These are phyloP conservation scores for Suillus spraguei DNA, from an alignment of 768 basidiomycete genomes.

Conservation along the genomic window DNA sequence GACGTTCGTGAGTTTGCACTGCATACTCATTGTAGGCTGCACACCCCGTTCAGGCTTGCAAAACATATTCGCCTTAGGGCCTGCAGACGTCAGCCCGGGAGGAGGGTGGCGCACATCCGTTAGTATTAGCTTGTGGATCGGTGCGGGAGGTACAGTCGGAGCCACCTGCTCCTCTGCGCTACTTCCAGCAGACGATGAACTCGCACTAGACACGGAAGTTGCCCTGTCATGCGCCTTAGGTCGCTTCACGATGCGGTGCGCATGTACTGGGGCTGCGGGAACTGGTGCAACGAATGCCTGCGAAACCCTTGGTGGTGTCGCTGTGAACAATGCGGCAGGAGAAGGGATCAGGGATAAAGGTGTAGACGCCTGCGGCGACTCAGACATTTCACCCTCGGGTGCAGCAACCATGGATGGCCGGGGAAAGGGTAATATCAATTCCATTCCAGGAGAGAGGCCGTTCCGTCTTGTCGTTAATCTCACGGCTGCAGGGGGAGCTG, in stretches of 20 bases:
- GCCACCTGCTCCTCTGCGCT: conserved; percentile 5
- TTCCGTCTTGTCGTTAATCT: background rate
- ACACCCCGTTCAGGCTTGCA: conserved; percentile 8
- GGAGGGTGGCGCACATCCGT: conserved; percentile 33
- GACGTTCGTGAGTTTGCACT: conserved; percentile 15
- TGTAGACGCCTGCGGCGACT: background rate
- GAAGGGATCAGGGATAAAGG: background rate
- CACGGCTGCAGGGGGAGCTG: background rate
- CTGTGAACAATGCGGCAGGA: too few species aligned
- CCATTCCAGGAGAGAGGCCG: conserved; percentile 3
- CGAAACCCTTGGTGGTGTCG: conserved; percentile 6
- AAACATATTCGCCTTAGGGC: background rate
- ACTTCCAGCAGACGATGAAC: conserved; percentile 11
- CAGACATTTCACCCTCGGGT: background rate
- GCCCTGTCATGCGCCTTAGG: conserved; percentile 25
- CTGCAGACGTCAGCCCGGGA: conserved; percentile 15
- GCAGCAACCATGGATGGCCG: background rate
- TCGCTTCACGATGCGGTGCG: conserved; percentile 32
- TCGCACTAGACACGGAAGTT: conserved; percentile 19
- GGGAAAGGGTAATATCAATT: background rate
- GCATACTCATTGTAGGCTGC: conserved; percentile 9
- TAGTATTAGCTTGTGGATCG: conserved; percentile 20
- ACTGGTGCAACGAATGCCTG: conserved; percentile 16
- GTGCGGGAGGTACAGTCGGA: conserved; percentile 3
- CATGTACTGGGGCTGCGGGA: conserved; percentile 26